Percentiles rank a stretch among this genome's conserved stretches.
phyloP scores from a whole-genome alignment of 805 yeast species.

The Teunomyces funiuensis region DNA sequence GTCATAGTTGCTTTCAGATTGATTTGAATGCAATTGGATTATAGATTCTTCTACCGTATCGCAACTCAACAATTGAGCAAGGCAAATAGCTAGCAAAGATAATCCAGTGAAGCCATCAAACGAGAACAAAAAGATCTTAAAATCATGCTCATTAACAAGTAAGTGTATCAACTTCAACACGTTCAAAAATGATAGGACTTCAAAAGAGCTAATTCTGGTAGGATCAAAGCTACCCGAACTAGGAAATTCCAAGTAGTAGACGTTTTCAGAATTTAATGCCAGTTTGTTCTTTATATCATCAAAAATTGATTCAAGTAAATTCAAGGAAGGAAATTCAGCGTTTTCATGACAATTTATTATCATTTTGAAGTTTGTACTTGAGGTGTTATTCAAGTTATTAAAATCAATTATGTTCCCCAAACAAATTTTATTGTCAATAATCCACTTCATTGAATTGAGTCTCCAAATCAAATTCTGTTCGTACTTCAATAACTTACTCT shows the following conservation, averaged over 20 bases:
- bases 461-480: conserved; percentile 39
- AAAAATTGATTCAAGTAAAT: conserved; percentile 11
- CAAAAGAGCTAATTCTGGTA: conserved; percentile 21
- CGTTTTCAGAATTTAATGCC: conserved; percentile 6
- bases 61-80: conserved; percentile 15
- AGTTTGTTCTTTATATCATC: conserved; percentile 8
- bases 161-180: conserved; percentile 27
- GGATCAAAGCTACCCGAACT: conserved; percentile 24
- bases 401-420: conserved; percentile 34
- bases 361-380: conserved; percentile 14
- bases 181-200: conserved; percentile 29
- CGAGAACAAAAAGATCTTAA: conserved; percentile 30
- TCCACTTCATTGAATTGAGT: conserved; percentile 29
- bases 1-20: conserved; percentile 3
- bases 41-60: conserved; percentile 26
- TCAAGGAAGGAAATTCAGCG: conserved; percentile 18
- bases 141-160: conserved; percentile 15
- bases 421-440: conserved; percentile 25
- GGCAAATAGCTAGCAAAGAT: conserved; percentile 20
- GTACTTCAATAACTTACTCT: conserved; percentile 22
- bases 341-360: conserved; percentile 21
- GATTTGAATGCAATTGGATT: conserved; percentile 15
- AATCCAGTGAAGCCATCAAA: conserved; percentile 42
- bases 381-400: conserved; percentile 16
- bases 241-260: conserved; percentile 35